A percentile compares a stretch with the other conserved stretches of the same genome.
These are phyloP conservation scores for Tripterygium wilfordii DNA, from an alignment of 177 flowering plant species.

Conservation along the genomic window DNA sequence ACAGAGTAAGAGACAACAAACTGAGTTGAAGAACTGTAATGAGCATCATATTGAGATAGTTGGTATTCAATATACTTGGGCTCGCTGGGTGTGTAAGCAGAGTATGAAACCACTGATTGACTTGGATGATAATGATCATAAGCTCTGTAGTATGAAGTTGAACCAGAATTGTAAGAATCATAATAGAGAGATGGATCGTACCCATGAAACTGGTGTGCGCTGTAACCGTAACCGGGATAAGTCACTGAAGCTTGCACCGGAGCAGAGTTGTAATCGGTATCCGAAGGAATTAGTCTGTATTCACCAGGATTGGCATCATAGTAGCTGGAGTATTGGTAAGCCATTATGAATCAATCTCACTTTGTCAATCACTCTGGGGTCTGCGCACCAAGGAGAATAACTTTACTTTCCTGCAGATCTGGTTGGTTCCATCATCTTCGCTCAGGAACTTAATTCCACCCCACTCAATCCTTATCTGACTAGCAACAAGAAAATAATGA, in stretches of 20 bases:
- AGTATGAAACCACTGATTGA: conserved; percentile 6
- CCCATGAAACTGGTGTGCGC: not conserved
- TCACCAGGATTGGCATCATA: too few species aligned
- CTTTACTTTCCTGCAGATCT: too few species aligned
- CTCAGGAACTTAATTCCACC: too few species aligned
- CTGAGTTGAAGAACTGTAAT: conserved; percentile 6
- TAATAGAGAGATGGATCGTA: conserved; percentile 11
- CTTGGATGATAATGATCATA: not conserved
- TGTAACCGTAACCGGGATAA: conserved; percentile 8
- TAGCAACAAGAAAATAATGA: too few species aligned
- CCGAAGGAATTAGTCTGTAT: too few species aligned
- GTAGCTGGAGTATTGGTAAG: too few species aligned
- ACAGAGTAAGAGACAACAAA: conserved; percentile 17
- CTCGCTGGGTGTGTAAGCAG: conserved; percentile 9
- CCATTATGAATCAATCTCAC: too few species aligned
- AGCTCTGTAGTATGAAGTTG: not conserved
- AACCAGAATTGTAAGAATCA: not conserved
- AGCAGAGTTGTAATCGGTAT: conserved; percentile 13
- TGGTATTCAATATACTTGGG: conserved; percentile 6
- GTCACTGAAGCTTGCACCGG: not conserved
- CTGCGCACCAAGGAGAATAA: too few species aligned
- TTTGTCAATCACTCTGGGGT: too few species aligned
- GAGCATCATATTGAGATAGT: not conserved
- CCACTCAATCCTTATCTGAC: too few species aligned
- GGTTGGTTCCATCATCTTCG: too few species aligned